phyloP scores from a whole-genome alignment of 257 asterid species.

The Agastache rugosa region DNA sequence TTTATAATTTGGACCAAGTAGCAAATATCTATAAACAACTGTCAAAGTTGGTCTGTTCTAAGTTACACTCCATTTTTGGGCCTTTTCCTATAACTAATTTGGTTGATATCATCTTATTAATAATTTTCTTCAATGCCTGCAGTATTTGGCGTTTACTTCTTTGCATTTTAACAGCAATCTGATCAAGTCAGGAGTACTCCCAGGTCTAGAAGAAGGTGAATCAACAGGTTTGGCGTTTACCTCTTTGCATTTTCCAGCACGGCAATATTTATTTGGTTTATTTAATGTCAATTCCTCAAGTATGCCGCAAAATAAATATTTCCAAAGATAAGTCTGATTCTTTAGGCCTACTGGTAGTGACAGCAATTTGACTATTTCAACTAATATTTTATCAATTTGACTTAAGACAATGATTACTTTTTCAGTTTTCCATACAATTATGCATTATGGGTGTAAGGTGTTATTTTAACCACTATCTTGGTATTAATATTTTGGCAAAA shows the following conservation, averaged over 20 bases:
- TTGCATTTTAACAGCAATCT: conserved; percentile 22
- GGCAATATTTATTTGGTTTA: neutral
- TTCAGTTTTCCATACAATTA: no score
- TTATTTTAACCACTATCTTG: no score
- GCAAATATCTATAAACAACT: conserved; percentile 1
- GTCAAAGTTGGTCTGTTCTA: conserved; percentile 23
- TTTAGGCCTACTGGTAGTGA: conserved; percentile 15
- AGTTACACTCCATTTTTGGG: conserved; percentile 2
- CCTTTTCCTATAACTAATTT: neutral
- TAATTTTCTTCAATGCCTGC: conserved; percentile 20
- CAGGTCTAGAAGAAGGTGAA: conserved; percentile 26
- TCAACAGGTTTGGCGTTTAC: conserved; percentile 39
- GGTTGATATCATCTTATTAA: conserved; percentile 27
- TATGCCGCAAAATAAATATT: conserved; percentile 4
- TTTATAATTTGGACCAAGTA: neutral
- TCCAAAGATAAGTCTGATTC: neutral
- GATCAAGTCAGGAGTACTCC: conserved; percentile 24
- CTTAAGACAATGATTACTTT: no score
- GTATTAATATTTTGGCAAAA: no score
- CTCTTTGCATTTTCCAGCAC: neutral
- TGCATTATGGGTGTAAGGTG: no score
- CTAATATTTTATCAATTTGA: neutral
- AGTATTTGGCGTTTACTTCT: no score
- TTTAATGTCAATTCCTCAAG: neutral
- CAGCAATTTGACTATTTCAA: conserved; percentile 30